Evolutionary conservation across 805 yeast genomes (phyloP).

Genomic region (Kazachstania viticola): DNA sequence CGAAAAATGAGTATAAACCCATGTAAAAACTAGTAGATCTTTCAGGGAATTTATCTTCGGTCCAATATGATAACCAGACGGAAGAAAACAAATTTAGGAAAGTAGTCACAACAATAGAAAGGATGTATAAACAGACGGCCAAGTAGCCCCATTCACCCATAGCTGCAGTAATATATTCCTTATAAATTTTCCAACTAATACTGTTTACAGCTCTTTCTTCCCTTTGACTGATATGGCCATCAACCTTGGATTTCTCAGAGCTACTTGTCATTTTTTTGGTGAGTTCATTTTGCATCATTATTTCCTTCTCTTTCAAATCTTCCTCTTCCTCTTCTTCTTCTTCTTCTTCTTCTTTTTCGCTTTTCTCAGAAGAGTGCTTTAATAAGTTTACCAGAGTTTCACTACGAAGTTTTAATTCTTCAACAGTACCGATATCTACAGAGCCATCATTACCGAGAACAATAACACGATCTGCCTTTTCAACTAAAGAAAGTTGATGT

Average conservation of each 20-base stretch:
- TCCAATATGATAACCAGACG: slow-evolving; percentile 81
- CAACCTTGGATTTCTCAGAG: slow-evolving; percentile 7
- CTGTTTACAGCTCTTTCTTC: slow-evolving; percentile 53
- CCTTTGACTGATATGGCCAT: slow-evolving; percentile 33
- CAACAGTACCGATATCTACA: slow-evolving; percentile 48
- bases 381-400: slow-evolving; percentile 39
- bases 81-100: slow-evolving; percentile 25
- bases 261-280: slow-evolving; percentile 9
- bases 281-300: slow-evolving; percentile 2
- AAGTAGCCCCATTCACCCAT: slow-evolving; percentile 33
- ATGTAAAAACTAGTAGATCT: slow-evolving; percentile 50
- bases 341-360: slow-evolving; percentile 23
- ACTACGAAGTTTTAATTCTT: slow-evolving; percentile 37
- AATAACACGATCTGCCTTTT: slow-evolving; percentile 56
- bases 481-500: slow-evolving; percentile 66
- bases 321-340: slow-evolving; percentile 15
- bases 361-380: slow-evolving; percentile 31
- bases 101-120: slow-evolving; percentile 19
- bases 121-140: slow-evolving; percentile 13
- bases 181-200: slow-evolving; percentile 38
- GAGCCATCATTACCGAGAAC: slow-evolving; percentile 56
- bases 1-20: slow-evolving; percentile 60
- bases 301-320: slow-evolving; percentile 1
- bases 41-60: slow-evolving; percentile 38
- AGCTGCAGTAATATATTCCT: slow-evolving; percentile 41